phyloP scores from a whole-genome alignment of 805 yeast genomes.

The Hanseniaspora opuntiae region DNA sequence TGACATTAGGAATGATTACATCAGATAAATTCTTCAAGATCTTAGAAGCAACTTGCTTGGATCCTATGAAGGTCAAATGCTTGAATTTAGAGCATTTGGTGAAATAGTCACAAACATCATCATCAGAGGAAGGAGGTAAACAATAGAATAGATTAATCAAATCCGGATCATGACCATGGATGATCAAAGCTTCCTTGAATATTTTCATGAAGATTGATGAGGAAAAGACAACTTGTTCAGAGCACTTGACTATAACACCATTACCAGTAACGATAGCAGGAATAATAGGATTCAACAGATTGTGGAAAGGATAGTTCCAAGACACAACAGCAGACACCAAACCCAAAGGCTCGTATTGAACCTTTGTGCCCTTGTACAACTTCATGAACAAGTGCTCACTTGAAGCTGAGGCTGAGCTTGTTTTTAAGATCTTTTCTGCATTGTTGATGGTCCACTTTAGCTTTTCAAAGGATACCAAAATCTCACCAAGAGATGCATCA shows the following conservation, averaged over 20 bases:
- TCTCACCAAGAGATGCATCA: constrained; percentile 94
- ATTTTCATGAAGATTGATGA: constrained; percentile 63
- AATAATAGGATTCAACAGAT: constrained; percentile 79
- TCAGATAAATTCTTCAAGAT: constrained; percentile 74
- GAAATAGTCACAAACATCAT: constrained; percentile 52
- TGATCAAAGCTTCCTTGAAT: constrained; percentile 55
- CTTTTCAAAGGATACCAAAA: constrained; percentile 87
- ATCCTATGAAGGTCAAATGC: constrained; percentile 91
- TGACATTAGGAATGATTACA: constrained; percentile 85
- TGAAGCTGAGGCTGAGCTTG: constrained; percentile 47
- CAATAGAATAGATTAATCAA: constrained; percentile 80
- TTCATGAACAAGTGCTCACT: constrained; percentile 70
- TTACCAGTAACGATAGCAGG: constrained; percentile 87
- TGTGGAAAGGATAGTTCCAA: constrained; percentile 97
- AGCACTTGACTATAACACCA: constrained; percentile 80
- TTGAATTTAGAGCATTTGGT: constrained; percentile 70
- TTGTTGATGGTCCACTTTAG: constrained; percentile 76
- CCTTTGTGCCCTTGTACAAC: constrained; percentile 82
- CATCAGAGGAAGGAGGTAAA: constrained; percentile 45
- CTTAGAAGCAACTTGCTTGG: constrained; percentile 84
- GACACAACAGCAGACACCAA: constrained; percentile 82
- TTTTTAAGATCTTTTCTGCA: constrained; percentile 64
- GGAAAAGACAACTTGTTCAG: constrained; percentile 94
- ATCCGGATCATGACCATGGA: constrained; percentile 65
- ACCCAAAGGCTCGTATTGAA: constrained; percentile 80